Base-by-base conservation (phyloP, 257 asterid species). In the Eucommia ulmoides region DNA sequence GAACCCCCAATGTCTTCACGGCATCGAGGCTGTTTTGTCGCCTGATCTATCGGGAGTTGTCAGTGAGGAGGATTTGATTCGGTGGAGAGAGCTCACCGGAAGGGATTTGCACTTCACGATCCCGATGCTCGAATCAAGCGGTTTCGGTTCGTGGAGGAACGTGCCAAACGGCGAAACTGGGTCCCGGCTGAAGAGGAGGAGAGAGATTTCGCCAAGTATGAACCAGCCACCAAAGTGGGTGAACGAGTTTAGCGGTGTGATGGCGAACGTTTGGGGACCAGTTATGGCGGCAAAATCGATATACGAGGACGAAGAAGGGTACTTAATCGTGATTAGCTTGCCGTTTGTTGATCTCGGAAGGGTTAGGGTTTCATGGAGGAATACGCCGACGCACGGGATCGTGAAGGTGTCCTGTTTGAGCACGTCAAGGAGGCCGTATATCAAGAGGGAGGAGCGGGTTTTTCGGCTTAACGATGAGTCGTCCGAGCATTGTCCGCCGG, bases 1-100 rank as follows among this genome's bases (percentile, higher is more conserved):
- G 0, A 88, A 88, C 60, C 97, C 97, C 8, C 97, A 88, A 65
- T 88, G 97, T 62, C 84, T 82, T 60, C 94, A 88, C 19, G 97
- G 97, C 11, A 83, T 88, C 1, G 95, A 88, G 67, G 67, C 84
- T 5, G 89, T 82, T 26, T 54, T 81, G 0, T 64, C 94, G 15
- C 97, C 97, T 1, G 76, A 64, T 62, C 77, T 88, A 3, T 5
- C 20, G 72, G 60, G 19, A 51, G 77, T 84, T 38, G 81, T 72
- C 52, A 94, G 84, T 24, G 93, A 80, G 6, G 94, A 80, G 6
- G 94, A 84, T 24, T 67, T 80, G 1, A 84, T 73, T 64, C 75
- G 97, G 68, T 88, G 97, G 97, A 70, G 56, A 50, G 94, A 77
- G 35, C 78, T 88, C 19, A 88, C 95, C 0, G 94, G 97, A 45